Evolutionary conservation across 78 protist genomes (phyloP).

Genomic region (Dictyostelium citrinum): DNA sequence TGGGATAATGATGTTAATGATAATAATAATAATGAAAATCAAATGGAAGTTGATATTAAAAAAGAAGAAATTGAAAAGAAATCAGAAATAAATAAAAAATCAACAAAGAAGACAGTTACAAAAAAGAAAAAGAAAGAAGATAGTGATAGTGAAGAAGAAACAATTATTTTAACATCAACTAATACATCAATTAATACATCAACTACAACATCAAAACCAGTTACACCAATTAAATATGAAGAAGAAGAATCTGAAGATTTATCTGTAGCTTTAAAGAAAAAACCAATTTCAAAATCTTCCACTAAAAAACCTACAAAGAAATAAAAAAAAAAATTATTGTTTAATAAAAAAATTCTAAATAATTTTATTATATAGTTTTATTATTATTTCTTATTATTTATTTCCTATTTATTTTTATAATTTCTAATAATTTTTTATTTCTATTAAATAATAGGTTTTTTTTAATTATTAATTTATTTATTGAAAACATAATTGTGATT

Average conservation of each 20-base stretch:
- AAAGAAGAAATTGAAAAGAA: neutral
- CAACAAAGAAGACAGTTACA: neutral
- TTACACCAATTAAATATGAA: neutral
- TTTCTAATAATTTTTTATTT: too few species aligned
- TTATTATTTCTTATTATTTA: too few species aligned
- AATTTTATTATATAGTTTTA: too few species aligned
- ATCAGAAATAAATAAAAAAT: neutral
- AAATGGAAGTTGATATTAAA: neutral
- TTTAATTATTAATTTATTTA: too few species aligned
- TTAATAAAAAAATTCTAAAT: too few species aligned
- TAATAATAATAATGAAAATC: too few species aligned
- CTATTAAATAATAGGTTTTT: neutral
- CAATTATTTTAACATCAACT: neutral
- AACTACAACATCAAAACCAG: neutral
- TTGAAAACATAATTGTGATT: neutral
- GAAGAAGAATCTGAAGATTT: constrained; percentile 61
- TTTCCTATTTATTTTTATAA: neutral
- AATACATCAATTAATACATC: neutral
- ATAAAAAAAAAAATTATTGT: constrained; percentile 11
- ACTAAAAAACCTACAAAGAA: constrained; percentile 40
- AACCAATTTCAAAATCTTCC: neutral
- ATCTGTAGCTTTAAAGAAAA: constrained; percentile 38
- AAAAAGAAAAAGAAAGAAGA: constrained; percentile 14
- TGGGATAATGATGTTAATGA: neutral
- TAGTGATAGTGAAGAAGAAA: constrained; percentile 75